Conservation (phyloP, 768 basidiomycete species). For the Trametes coccinea region DNA sequence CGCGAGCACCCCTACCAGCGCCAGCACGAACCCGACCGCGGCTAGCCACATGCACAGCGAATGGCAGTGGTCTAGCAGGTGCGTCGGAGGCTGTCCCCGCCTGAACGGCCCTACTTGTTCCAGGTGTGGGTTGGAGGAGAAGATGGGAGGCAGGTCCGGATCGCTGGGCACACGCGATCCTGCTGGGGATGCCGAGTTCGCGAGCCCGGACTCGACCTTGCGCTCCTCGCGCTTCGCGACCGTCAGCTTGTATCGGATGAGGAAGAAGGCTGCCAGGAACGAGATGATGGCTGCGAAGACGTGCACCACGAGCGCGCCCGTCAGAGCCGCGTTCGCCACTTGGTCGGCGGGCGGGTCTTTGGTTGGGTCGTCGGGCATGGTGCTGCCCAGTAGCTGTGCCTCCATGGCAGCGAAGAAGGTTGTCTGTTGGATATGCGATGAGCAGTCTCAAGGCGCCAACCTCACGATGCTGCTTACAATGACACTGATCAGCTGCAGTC, state of each 20-base stretch:
- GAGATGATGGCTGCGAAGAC: slow-evolving; percentile 50
- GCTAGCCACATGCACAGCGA: slow-evolving; percentile 49
- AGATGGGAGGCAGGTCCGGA: slow-evolving; percentile 14
- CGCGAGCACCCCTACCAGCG: slow-evolving; percentile 49
- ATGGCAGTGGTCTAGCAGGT: slow-evolving; percentile 52
- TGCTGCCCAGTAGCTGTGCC: slow-evolving; percentile 50
- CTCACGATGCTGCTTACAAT: too few species aligned
- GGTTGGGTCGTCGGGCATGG: slow-evolving; percentile 33
- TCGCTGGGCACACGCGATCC: background rate
- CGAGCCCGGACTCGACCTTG: slow-evolving; percentile 36
- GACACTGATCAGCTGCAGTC: slow-evolving; percentile 59
- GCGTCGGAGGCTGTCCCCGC: slow-evolving; percentile 39
- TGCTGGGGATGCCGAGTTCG: background rate
- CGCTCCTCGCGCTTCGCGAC: slow-evolving; percentile 52
- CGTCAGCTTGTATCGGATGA: slow-evolving; percentile 54
- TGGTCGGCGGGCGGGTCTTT: slow-evolving; percentile 5
- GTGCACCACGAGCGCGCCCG: slow-evolving; percentile 57
- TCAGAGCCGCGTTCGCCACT: slow-evolving; percentile 45
- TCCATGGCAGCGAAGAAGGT: slow-evolving; percentile 65
- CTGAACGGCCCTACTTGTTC: slow-evolving; percentile 52
- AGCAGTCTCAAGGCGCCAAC: too few species aligned
- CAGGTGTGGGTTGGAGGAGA: slow-evolving; percentile 50
- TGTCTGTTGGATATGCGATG: too few species aligned
- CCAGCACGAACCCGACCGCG: slow-evolving; percentile 49
- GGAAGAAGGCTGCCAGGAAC: slow-evolving; percentile 57